Evolutionary conservation across 371 early-diverging fungal genomes (phyloP).

Genomic region (Nosema bombycis): DNA sequence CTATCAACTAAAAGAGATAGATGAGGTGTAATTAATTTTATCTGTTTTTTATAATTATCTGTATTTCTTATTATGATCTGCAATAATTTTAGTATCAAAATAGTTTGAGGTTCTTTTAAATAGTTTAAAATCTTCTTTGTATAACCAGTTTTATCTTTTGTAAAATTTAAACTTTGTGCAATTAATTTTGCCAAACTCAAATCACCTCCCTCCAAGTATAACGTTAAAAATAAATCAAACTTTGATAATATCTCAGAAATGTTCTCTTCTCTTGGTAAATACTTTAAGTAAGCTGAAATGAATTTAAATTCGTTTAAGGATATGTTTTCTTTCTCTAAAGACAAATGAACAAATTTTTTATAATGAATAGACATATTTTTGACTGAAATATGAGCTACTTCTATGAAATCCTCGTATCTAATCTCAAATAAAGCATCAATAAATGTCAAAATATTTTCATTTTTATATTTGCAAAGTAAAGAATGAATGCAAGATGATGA

Average conservation of each 20-base stretch:
- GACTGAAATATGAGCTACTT: not conserved
- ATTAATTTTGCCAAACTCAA: not conserved
- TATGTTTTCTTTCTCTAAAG: not conserved
- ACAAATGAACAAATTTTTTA: not conserved
- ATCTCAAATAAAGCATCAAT: not conserved
- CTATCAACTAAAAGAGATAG: constrained; percentile 26
- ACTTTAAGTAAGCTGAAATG: not conserved
- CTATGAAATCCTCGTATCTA: not conserved
- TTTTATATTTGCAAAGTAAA: not conserved
- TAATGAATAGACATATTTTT: not conserved
- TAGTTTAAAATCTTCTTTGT: constrained; percentile 2
- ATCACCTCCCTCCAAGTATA: not conserved
- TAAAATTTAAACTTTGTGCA: not conserved
- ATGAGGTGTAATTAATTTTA: constrained; percentile 19
- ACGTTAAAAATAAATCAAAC: not conserved
- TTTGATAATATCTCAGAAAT: not conserved
- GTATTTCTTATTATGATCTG: constrained; percentile 17
- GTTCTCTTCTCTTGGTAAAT: not conserved
- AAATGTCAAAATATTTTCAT: not conserved
- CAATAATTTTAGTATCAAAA: constrained; percentile 13
- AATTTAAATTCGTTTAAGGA: not conserved
- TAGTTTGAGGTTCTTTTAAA: constrained; percentile 13
- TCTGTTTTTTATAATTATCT: constrained; percentile 22
- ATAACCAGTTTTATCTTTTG: not conserved
- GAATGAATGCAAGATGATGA: not conserved